Percentiles rank a stretch among this genome's conserved stretches.
These are phyloP conservation scores for Cucurbita ficifolia DNA, from an alignment of 306 rosid genomes.

Conservation along the genomic window DNA sequence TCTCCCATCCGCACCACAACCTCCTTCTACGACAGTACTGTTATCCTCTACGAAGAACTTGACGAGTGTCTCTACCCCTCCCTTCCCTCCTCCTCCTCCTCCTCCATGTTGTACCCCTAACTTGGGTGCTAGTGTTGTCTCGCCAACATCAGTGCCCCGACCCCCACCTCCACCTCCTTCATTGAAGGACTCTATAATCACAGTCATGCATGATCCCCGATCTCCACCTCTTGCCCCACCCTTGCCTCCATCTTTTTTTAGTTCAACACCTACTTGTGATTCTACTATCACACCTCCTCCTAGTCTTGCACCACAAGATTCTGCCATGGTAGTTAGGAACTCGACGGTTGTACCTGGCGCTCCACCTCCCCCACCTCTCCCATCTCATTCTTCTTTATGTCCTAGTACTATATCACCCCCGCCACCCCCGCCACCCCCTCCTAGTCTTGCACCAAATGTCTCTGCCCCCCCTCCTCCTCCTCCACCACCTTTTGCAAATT, in stretches of 20 bases:
- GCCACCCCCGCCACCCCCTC: conserved; percentile 59
- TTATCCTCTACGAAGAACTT: conserved; percentile 7
- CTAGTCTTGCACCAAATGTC: conserved; percentile 13
- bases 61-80: conserved; percentile 14
- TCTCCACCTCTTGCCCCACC: neutral
- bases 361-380: conserved; percentile 54
- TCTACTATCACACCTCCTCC: neutral
- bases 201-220: neutral
- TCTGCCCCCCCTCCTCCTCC: conserved; percentile 35
- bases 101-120: conserved; percentile 15
- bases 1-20: conserved; percentile 25
- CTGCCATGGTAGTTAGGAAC: neutral
- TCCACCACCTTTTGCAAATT: conserved; percentile 28
- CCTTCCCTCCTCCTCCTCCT: conserved; percentile 39
- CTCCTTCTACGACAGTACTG: conserved; percentile 8
- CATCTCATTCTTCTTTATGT: conserved; percentile 9
- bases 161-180: conserved; percentile 46
- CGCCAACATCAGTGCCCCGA: conserved; percentile 12
- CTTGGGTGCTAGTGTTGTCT: conserved; percentile 17
- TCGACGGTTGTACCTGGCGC: conserved; percentile 2
- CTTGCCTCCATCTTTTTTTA: conserved; percentile 1
- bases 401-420: conserved; percentile 21
- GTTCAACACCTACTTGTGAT: neutral
- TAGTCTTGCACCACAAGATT: neutral
- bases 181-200: neutral